Conservation (phyloP, 2,329 filamentous ascomycete species). For the Mycocentrospora acerina region DNA sequence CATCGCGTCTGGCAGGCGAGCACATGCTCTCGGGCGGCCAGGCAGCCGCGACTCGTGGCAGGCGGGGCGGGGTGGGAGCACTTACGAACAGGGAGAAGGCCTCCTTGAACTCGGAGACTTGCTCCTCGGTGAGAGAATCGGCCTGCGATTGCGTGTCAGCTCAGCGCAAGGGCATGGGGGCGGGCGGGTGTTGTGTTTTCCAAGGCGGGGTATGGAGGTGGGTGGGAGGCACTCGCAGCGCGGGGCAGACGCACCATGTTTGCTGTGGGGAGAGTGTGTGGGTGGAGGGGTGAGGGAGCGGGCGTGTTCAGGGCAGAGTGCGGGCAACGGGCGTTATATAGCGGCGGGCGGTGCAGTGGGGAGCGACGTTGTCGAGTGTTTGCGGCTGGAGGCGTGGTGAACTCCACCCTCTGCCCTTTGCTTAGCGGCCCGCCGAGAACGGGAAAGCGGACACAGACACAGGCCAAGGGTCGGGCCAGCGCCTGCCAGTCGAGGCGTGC, state of each 20-base stretch:
- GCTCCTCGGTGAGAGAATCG: constrained; percentile 98
- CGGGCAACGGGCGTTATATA: constrained; percentile 14
- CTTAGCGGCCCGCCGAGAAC: not conserved
- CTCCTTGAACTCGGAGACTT: constrained; percentile 99
- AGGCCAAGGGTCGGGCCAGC: constrained; percentile 7
- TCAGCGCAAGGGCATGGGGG: constrained; percentile 8
- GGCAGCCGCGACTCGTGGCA: constrained; percentile 21
- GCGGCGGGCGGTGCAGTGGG: constrained; percentile 17
- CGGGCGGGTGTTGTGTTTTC: constrained; percentile 30
- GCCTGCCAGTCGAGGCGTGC: not conserved
- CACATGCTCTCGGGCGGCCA: constrained; percentile 14
- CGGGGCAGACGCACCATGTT: constrained; percentile 42
- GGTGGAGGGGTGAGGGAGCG: constrained; percentile 1
- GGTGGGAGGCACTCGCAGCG: constrained; percentile 14
- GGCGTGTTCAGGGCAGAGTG: constrained; percentile 7
- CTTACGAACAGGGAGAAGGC: constrained; percentile 99
- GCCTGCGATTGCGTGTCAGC: constrained; percentile 61
- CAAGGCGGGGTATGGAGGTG: constrained; percentile 39
- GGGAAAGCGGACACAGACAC: constrained; percentile 9
- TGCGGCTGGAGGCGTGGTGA: constrained; percentile 31
- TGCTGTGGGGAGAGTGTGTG: constrained; percentile 18
- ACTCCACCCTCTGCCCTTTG: constrained; percentile 1
- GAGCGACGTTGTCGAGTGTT: constrained; percentile 23
- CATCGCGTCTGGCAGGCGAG: constrained; percentile 12
- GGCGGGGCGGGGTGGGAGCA: constrained; percentile 29